Percentiles rank a stretch among this genome's conserved stretches.
Conservation (phyloP, 2,329 filamentous ascomycete species). For the Clarireedia homoeocarpa region DNA sequence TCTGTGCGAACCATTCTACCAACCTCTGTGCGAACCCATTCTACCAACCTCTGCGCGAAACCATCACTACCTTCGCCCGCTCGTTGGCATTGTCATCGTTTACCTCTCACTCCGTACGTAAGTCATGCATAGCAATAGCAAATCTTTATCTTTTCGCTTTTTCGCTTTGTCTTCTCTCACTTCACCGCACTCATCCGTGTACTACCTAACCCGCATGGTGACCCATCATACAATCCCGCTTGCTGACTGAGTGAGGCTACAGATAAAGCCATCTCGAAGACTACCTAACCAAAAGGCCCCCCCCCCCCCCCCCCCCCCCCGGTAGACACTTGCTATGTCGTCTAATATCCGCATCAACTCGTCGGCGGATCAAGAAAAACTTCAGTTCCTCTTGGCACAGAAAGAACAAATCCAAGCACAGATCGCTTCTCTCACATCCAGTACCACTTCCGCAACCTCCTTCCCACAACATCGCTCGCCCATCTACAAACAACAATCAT, state of each 20-base stretch:
- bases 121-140: conserved; percentile 1
- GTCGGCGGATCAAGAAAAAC: conserved; percentile 14
- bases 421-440: conserved; percentile 16
- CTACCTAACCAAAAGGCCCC: conserved; percentile 7
- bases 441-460: conserved; percentile 9
- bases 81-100: not conserved
- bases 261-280: conserved; percentile 10
- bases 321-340: conserved; percentile 18
- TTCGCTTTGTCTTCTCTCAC: not conserved
- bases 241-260: conserved; percentile 17
- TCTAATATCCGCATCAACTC: conserved; percentile 18
- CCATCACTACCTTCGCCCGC: not conserved
- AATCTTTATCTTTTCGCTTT: not conserved
- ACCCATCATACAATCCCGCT: not conserved
- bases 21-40: not conserved
- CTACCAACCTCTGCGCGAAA: not conserved
- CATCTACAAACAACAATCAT: conserved; percentile 22
- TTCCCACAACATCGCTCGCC: conserved; percentile 21
- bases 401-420: conserved; percentile 24
- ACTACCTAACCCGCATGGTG: not conserved
- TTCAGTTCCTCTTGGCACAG: conserved; percentile 21
- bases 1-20: not conserved
- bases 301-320: too few species aligned
- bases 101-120: conserved; percentile 4
- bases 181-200: not conserved